These are phyloP conservation scores for Bathelium albidoporum DNA, from an alignment of 495 filamentous ascomycete species.

Conservation along the genomic window DNA sequence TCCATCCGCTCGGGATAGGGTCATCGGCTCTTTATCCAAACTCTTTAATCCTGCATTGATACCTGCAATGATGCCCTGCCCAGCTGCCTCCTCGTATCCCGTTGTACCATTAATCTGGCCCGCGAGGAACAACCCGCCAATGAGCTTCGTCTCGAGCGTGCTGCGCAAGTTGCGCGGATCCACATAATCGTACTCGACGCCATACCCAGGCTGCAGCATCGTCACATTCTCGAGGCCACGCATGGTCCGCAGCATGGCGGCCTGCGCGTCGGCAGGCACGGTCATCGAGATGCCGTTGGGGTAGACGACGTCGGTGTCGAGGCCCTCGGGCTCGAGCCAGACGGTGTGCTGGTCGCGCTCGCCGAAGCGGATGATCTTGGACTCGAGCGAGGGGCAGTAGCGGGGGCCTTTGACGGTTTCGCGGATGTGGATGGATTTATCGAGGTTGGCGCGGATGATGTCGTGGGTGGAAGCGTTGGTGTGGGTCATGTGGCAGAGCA, in stretches of 20 bases:
- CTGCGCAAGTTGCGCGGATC: conserved; percentile 79
- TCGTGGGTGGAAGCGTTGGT: conserved; percentile 79
- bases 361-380: conserved; percentile 82
- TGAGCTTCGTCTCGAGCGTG: conserved; percentile 88
- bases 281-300: conserved; percentile 98
- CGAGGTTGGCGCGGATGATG: conserved; percentile 72
- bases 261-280: conserved; percentile 75
- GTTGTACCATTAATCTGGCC: conserved; percentile 98
- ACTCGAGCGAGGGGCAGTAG: conserved; percentile 92
- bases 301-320: conserved; percentile 83
- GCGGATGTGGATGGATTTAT: conserved; percentile 90
- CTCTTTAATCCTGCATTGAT: conserved; percentile 83
- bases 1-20: conserved; percentile 71
- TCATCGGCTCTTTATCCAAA: conserved; percentile 50
- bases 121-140: conserved; percentile 80
- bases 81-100: conserved; percentile 93
- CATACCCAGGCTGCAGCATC: conserved; percentile 96
- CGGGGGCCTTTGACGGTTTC: conserved; percentile 90
- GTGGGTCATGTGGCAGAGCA: conserved; percentile 71
- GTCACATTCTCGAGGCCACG: conserved; percentile 74
- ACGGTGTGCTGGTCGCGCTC: conserved; percentile 72
- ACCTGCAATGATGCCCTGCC: conserved; percentile 85
- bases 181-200: conserved; percentile 97
- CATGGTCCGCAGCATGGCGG: conserved; percentile 72
- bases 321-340: conserved; percentile 96